Evolutionary conservation across 495 filamentous ascomycete genomes (phyloP).

Genomic region (Amniculicola lignicola): DNA sequence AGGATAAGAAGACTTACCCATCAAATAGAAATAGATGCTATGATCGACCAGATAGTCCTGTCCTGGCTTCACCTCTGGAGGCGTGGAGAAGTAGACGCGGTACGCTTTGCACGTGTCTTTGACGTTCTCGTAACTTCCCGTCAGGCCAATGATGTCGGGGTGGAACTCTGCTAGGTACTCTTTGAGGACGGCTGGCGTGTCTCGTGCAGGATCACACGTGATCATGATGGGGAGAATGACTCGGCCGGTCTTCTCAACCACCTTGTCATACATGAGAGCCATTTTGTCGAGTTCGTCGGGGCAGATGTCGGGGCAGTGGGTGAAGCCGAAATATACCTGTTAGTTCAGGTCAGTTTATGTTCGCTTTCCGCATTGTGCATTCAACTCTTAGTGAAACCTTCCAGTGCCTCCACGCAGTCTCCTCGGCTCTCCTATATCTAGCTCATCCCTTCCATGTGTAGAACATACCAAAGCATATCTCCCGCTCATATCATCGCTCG

Average conservation of each 20-base stretch:
- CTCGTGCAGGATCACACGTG: conserved; percentile 89
- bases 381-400: neutral
- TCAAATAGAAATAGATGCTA: conserved; percentile 98
- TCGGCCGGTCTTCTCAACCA: conserved; percentile 50
- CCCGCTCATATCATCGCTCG: conserved; percentile 75
- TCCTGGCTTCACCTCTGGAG: conserved; percentile 76
- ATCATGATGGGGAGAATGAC: conserved; percentile 78
- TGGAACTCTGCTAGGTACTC: conserved; percentile 91
- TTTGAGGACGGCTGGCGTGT: conserved; percentile 79
- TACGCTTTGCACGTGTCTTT: conserved; percentile 92
- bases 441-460: neutral
- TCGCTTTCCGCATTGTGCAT: neutral
- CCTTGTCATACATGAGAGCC: conserved; percentile 85
- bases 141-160: conserved; percentile 79
- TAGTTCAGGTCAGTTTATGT: neutral
- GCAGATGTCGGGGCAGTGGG: conserved; percentile 97
- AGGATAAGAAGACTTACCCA: conserved; percentile 57
- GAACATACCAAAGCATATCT: conserved; percentile 65
- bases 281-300: conserved; percentile 99
- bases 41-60: conserved; percentile 98
- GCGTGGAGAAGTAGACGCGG: conserved; percentile 95
- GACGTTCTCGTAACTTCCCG: conserved; percentile 87
- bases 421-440: too few relatives aligned
- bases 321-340: conserved; percentile 96
- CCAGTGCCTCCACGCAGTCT: neutral